phyloP scores from a whole-genome alignment of 1,284 basidiomycete species.

The Pascua sp. region DNA sequence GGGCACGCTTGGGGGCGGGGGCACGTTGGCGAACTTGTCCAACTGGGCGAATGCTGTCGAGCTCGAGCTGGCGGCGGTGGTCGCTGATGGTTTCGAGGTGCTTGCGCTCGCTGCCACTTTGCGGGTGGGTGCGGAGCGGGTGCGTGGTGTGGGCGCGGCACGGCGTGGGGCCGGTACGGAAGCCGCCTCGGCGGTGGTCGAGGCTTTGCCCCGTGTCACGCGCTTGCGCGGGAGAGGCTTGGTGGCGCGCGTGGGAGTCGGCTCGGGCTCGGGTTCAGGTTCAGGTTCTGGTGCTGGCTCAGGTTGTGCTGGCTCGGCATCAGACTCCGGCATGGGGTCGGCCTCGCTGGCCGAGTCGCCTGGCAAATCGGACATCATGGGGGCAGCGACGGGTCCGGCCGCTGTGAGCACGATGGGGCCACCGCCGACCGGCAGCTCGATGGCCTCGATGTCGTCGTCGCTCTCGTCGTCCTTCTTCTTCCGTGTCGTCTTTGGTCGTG shows the following conservation, averaged over 20 bases:
- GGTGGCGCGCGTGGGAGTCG: slow-evolving; percentile 7
- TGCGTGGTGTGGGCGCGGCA: not conserved
- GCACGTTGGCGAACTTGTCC: slow-evolving; percentile 35
- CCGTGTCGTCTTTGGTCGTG: too few species aligned
- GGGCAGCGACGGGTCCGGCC: too few species aligned
- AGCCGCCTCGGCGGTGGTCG: slow-evolving; percentile 1
- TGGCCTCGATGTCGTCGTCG: not conserved
- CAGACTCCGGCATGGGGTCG: too few species aligned
- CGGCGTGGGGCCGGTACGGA: not conserved
- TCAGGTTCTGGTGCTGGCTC: not conserved
- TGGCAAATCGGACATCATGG: too few species aligned
- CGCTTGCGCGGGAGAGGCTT: slow-evolving; percentile 17
- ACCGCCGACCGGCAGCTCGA: not conserved
- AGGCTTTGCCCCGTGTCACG: not conserved
- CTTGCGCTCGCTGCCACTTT: not conserved
- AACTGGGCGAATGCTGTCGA: slow-evolving; percentile 21
- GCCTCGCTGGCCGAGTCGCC: too few species aligned
- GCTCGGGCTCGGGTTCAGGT: not conserved
- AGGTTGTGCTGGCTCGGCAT: not conserved
- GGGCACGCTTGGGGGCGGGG: slow-evolving; percentile 12
- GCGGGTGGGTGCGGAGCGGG: slow-evolving; percentile 1
- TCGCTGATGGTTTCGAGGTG: not conserved
- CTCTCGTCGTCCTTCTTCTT: not conserved
- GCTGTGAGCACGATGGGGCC: too few species aligned
- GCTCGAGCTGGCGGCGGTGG: slow-evolving; percentile 1